Evolutionary conservation across 306 rosid species (phyloP), one percentile per base, ranked within the genome.

Genomic region (Sicyos baderoa): DNA sequence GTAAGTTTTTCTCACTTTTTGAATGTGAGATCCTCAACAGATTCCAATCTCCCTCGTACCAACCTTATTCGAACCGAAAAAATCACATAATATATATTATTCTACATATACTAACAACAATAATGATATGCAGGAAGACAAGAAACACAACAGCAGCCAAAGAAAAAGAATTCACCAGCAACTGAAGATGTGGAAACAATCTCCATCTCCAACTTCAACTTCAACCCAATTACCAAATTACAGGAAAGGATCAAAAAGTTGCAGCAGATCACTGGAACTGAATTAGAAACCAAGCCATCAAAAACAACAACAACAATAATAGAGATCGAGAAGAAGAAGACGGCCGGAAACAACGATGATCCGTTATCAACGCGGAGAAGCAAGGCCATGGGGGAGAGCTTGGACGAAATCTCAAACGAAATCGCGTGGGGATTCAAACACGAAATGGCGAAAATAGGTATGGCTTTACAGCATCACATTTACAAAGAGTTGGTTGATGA

Each of bases 401-500:
- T 92, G 13, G 87, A 84, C 12, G 86, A 89, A 75, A 91, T 86
- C 76, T 83, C 87, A 1, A 75, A 79, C 65, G 87, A 89, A 74
- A 82, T 92, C 71, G 83, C 82, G 23, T 89, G 95, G 96, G 96
- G 95, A 57, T 83, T 86, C 83, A 78, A 73, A 54, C 48, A 91
- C 73, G 93, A 89, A 69, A 54, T 83, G 68, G 95, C 92, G 72
- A 87, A 86, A 85, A 89, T 92, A 74, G 89, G 91, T 14, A 51
- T 89, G 73, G 87, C 89, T 82, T 81, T 92, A 71, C 97, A 92
- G 32, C 92, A 92, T 71, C 79, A 69, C 27, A 87, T 92, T 11
- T 89, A 73, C 89, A 86, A 79, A 72, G 95, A 86, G 76, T 83
- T 92, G 82, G 79, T 89, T 59, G 86, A 86, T 52, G 97, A 92